Evolutionary conservation across 1,284 basidiomycete species (phyloP).

Genomic region (Pseudozyma thailandica): DNA sequence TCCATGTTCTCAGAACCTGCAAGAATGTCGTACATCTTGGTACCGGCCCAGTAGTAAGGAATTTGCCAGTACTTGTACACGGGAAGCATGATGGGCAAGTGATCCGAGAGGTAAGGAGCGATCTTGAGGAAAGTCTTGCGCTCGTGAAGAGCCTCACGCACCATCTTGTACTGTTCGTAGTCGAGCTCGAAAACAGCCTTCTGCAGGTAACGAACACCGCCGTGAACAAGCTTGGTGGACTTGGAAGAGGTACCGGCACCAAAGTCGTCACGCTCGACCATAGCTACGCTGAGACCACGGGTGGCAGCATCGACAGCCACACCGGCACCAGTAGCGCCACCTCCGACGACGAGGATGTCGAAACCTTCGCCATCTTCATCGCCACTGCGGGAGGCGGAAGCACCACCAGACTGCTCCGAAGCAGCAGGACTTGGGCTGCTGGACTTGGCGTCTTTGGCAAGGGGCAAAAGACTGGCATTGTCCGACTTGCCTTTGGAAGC

Average conservation of each 20-base stretch:
- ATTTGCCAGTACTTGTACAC: slow-evolving; percentile 93
- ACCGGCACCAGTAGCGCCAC: slow-evolving; percentile 92
- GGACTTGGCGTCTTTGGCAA: slow-evolving; percentile 48
- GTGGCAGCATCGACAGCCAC: slow-evolving; percentile 93
- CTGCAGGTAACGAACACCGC: slow-evolving; percentile 95
- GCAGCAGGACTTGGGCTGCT: slow-evolving; percentile 62
- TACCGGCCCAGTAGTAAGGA: slow-evolving; percentile 94
- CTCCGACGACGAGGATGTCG: slow-evolving; percentile 85
- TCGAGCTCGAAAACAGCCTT: slow-evolving; percentile 96
- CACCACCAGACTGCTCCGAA: slow-evolving; percentile 36
- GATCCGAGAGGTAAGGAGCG: slow-evolving; percentile 89
- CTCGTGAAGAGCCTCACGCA: slow-evolving; percentile 91
- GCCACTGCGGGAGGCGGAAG: slow-evolving; percentile 27
- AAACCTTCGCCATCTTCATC: slow-evolving; percentile 61
- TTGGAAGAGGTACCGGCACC: slow-evolving; percentile 91
- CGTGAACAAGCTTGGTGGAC: slow-evolving; percentile 96
- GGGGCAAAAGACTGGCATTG: slow-evolving; percentile 48
- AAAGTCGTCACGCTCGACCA: slow-evolving; percentile 94
- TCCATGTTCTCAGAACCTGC: slow-evolving; percentile 98
- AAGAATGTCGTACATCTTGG: slow-evolving; percentile 94
- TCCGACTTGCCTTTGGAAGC: slow-evolving; percentile 44
- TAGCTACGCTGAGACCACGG: slow-evolving; percentile 87
- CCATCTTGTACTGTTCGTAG: slow-evolving; percentile 87
- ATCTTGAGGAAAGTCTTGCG: slow-evolving; percentile 93
- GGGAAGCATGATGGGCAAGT: slow-evolving; percentile 94